phyloP scores from a whole-genome alignment of 75 land plant species.

The Pinus taeda region DNA sequence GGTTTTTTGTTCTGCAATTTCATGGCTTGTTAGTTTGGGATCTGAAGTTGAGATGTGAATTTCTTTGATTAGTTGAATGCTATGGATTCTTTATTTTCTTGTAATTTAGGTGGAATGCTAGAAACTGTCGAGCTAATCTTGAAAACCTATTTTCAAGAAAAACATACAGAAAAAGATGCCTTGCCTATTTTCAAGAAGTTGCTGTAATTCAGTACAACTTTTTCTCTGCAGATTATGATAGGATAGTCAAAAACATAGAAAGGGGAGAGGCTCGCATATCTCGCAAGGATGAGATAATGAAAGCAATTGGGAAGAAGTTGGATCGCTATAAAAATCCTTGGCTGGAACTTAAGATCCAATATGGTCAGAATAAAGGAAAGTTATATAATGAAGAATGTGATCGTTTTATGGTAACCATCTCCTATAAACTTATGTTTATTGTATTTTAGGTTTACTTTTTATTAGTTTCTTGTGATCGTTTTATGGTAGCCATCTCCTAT shows the following conservation, averaged over 20 bases:
- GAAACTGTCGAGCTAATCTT: neutral
- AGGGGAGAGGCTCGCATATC: constrained; percentile 96
- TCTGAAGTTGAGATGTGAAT: too few relatives aligned
- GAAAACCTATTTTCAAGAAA: neutral
- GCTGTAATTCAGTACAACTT: neutral
- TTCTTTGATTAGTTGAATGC: neutral
- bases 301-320: constrained; percentile 94
- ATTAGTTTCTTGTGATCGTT: constrained; percentile 47
- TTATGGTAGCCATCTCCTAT: constrained; percentile 49
- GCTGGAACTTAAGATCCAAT: constrained; percentile 93
- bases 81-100: neutral
- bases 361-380: constrained; percentile 99
- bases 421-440: neutral
- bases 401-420: constrained; percentile 71
- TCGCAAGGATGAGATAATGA: constrained; percentile 98
- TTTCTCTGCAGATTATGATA: constrained; percentile 74
- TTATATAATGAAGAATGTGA: constrained; percentile 99
- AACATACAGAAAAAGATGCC: neutral
- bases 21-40: neutral
- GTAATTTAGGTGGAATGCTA: neutral
- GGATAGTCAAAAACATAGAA: constrained; percentile 93
- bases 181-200: neutral
- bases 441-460: too few relatives aligned
- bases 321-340: constrained; percentile 98
- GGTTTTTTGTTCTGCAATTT: neutral